These are phyloP conservation scores for Rhizopogon vesiculosus DNA, from an alignment of 768 basidiomycete species.

Conservation along the genomic window DNA sequence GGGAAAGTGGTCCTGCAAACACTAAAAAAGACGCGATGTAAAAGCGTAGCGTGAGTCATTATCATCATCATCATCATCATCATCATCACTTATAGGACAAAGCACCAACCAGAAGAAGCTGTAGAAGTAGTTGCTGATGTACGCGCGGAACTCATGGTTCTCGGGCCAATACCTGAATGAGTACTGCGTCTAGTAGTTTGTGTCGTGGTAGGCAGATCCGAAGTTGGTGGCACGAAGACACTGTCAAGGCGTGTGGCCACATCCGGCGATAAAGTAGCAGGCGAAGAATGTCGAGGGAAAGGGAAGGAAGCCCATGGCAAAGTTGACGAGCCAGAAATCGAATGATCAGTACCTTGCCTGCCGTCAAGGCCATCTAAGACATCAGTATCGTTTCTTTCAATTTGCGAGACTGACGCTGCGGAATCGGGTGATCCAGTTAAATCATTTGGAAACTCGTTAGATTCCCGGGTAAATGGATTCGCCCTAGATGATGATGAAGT, in stretches of 20 bases:
- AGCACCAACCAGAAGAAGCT: neutral
- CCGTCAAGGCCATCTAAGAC: neutral
- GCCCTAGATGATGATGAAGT: constrained; percentile 7
- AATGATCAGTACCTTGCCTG: neutral
- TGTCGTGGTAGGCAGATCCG: neutral
- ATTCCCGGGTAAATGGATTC: neutral
- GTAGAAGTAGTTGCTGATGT: neutral
- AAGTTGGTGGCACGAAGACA: neutral
- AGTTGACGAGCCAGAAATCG: neutral
- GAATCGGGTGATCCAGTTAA: neutral
- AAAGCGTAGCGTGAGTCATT: no score
- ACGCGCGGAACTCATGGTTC: neutral
- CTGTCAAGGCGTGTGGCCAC: neutral
- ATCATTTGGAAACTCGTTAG: neutral
- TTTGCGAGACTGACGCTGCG: neutral
- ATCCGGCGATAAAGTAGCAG: neutral
- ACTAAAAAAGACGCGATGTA: neutral
- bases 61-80: no score
- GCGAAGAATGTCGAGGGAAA: neutral
- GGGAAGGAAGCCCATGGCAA: neutral
- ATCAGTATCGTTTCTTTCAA: neutral
- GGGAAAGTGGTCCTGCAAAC: neutral
- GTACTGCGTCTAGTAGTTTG: neutral
- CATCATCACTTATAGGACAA: neutral
- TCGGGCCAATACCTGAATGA: neutral